Conservation (phyloP, 2,329 filamentous ascomycete species). For the Lecanosticta acicola region DNA sequence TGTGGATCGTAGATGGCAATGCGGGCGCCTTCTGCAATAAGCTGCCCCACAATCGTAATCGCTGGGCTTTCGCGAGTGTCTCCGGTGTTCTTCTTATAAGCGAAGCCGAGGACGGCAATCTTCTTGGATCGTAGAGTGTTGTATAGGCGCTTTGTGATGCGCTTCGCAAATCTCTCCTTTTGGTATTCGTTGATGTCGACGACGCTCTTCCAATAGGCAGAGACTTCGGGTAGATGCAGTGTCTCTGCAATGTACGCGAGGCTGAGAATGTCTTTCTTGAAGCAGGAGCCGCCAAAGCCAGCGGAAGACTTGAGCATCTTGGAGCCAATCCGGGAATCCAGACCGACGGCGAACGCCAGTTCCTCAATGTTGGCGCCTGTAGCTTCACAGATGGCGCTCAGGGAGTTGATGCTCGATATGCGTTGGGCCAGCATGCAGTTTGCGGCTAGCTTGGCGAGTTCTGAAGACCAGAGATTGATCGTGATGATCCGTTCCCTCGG, state of each 20-base stretch:
- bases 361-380: slow-evolving; percentile 70
- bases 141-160: slow-evolving; percentile 61
- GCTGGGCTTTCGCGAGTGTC: slow-evolving; percentile 68
- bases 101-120: slow-evolving; percentile 64
- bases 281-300: slow-evolving; percentile 75
- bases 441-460: slow-evolving; percentile 71
- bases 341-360: slow-evolving; percentile 60
- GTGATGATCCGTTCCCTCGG: slow-evolving; percentile 61
- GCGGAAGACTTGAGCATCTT: slow-evolving; percentile 69
- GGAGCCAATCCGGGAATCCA: slow-evolving; percentile 63
- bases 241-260: slow-evolving; percentile 68
- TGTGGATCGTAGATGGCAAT: slow-evolving; percentile 63
- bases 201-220: slow-evolving; percentile 68
- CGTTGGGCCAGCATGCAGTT: slow-evolving; percentile 77
- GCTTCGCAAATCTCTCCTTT: slow-evolving; percentile 60
- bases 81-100: slow-evolving; percentile 73
- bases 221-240: slow-evolving; percentile 64
- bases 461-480: slow-evolving; percentile 71
- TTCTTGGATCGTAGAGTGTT: slow-evolving; percentile 66
- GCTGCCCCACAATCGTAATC: slow-evolving; percentile 59
- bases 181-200: slow-evolving; percentile 73
- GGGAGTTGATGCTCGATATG: slow-evolving; percentile 74
- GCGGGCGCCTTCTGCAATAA: slow-evolving; percentile 59
- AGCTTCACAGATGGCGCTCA: slow-evolving; percentile 73
- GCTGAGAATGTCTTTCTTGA: slow-evolving; percentile 73